Percentiles rank a stretch among this genome's conserved stretches.
phyloP scores from a whole-genome alignment of 2,329 filamentous ascomycete species.

The Chaetomium sp. region DNA sequence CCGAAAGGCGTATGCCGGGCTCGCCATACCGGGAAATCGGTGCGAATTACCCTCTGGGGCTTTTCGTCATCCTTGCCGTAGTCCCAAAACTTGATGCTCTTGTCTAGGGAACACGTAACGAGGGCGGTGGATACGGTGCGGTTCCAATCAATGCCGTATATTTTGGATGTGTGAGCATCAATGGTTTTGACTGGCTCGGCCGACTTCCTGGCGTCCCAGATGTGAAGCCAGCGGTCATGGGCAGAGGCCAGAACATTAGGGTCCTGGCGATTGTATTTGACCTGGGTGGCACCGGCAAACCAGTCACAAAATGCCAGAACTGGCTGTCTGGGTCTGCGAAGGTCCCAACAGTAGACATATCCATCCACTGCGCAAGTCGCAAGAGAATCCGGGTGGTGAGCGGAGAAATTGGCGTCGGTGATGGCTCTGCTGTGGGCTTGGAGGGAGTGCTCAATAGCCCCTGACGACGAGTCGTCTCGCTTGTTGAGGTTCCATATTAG shows the following conservation, averaged over 20 bases:
- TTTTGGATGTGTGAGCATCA: slow-evolving; percentile 86
- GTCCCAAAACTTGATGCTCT: slow-evolving; percentile 93
- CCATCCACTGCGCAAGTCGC: slow-evolving; percentile 92
- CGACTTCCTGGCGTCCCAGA: slow-evolving; percentile 86
- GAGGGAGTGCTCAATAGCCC: slow-evolving; percentile 81
- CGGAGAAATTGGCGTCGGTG: slow-evolving; percentile 95
- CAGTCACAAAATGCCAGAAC: slow-evolving; percentile 86
- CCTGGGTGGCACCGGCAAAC: slow-evolving; percentile 90
- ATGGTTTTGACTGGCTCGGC: slow-evolving; percentile 80
- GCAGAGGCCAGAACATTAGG: slow-evolving; percentile 86
- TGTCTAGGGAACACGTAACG: slow-evolving; percentile 87
- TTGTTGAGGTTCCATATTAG: slow-evolving; percentile 90
- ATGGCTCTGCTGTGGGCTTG: slow-evolving; percentile 84
- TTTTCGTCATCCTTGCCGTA: slow-evolving; percentile 63
- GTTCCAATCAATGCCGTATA: slow-evolving; percentile 96
- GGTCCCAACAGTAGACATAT: slow-evolving; percentile 90
- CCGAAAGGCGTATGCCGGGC: slow-evolving; percentile 91
- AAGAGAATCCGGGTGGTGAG: slow-evolving; percentile 84
- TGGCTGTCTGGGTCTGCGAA: slow-evolving; percentile 72
- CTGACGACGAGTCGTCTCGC: slow-evolving; percentile 68
- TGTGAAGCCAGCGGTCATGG: slow-evolving; percentile 82
- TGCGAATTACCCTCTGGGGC: slow-evolving; percentile 76
- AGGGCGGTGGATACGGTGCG: slow-evolving; percentile 71
- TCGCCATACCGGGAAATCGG: slow-evolving; percentile 86
- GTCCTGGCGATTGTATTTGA: slow-evolving; percentile 91